phyloP scores from a whole-genome alignment of 2,329 filamentous ascomycete species.

The Fusarium sacchari region DNA sequence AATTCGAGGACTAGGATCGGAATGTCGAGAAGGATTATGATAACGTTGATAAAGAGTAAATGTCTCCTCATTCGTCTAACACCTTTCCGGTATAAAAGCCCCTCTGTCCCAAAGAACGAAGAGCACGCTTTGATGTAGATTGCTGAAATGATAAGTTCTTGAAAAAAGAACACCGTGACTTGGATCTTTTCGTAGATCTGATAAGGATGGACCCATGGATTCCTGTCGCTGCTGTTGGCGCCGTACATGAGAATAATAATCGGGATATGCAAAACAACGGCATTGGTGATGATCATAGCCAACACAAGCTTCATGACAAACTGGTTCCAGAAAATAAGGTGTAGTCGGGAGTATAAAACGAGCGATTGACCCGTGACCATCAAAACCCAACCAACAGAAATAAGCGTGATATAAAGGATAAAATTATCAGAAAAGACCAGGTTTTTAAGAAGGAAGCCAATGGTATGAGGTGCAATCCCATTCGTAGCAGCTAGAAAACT shows the following conservation, averaged over 20 bases:
- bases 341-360: slow-evolving; percentile 70
- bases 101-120: slow-evolving; percentile 6
- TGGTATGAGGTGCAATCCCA: slow-evolving; percentile 50
- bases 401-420: slow-evolving; percentile 41
- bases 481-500: slow-evolving; percentile 47
- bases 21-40: slow-evolving; percentile 54
- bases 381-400: slow-evolving; percentile 45
- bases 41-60: slow-evolving; percentile 54
- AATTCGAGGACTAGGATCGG: slow-evolving; percentile 48
- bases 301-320: slow-evolving; percentile 59
- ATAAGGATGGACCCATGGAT: slow-evolving; percentile 47
- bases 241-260: slow-evolving; percentile 67
- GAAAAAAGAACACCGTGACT: slow-evolving; percentile 64
- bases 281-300: slow-evolving; percentile 66
- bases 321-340: slow-evolving; percentile 65
- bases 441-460: slow-evolving; percentile 58
- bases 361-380: slow-evolving; percentile 71
- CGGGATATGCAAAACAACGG: slow-evolving; percentile 58
- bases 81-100: neutral
- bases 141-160: slow-evolving; percentile 63
- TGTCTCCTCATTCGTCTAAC: slow-evolving; percentile 43
- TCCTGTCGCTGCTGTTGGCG: slow-evolving; percentile 50
- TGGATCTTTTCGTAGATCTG: slow-evolving; percentile 64
- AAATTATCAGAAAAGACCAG: slow-evolving; percentile 12
- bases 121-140: slow-evolving; percentile 55